Base-by-base conservation (phyloP, 108 stramenopile species). In the Pelagomonas calceolata region DNA sequence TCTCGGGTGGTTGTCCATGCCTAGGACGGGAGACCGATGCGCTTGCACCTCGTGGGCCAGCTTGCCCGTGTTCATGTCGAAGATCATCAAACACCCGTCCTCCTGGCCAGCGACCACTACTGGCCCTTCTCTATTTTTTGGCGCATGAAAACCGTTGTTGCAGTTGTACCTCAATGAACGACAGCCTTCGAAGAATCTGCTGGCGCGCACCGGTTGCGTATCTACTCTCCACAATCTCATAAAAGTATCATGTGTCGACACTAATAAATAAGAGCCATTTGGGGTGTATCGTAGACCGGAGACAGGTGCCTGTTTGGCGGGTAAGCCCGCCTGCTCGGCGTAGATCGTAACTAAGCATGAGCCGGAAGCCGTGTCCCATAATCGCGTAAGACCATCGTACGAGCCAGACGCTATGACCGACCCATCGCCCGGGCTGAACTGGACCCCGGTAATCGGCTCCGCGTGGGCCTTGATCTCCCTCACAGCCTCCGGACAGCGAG, bases 361-460 rank as follows among this genome's bases (percentile, higher is more conserved):
- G 12, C 94, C 94, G 18, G 90, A 95, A n/a, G 85, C 86, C 1
- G 88, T 87, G 79, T 98, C 95, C 96, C 96, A 98, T 18, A 98
- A 80, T 31, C 96, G 80, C 33, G 92, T 80, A 72, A 98, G 83
- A 17, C 96, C 95, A 83, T 98, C 96, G 68, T 94, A 90, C 60
- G 80, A 82, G 15, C 89, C 90, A 30, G 76, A 70, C 18, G 74
- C 78, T 16, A 78, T 34, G n/a, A 76, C 70, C 4, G 73, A 77
- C 36, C 78, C 78, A 33, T 77, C 76, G 5, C 33, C 37, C 46
- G 74, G 69, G 67, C 29, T 60, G 51, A 60, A 60, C 7, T 17
- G 29, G 7, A 60, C 51, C 0, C 86, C 84, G 4, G 95, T 95
- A 17, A 98, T 94, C 29, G 96, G 96, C 81, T 98, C 94, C 32